Evolutionary conservation across 805 yeast genomes (phyloP).

Genomic region (Sungouiozyma ichnusensis): DNA sequence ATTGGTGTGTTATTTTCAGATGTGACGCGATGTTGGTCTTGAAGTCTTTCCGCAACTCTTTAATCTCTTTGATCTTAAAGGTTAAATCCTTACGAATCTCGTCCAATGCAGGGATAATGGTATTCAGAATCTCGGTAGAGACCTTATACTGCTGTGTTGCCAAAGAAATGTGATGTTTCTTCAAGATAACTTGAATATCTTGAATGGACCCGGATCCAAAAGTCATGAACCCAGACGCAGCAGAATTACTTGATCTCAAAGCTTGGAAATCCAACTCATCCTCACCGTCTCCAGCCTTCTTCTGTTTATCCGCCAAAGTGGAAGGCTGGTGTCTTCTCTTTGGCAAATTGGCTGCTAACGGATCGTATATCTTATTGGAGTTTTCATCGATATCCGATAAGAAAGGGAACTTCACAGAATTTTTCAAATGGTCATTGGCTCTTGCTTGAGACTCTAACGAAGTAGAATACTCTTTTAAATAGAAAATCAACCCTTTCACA

Average conservation of each 20-base stretch:
- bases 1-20: constrained; percentile 51
- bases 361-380: constrained; percentile 34
- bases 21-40: constrained; percentile 50
- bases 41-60: constrained; percentile 53
- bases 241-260: constrained; percentile 9
- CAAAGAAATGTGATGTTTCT: constrained; percentile 52
- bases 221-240: constrained; percentile 47
- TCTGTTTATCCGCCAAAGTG: constrained; percentile 17
- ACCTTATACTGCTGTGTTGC: constrained; percentile 45
- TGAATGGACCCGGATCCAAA: constrained; percentile 68
- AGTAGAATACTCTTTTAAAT: constrained; percentile 63
- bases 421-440: constrained; percentile 64
- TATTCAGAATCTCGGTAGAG: constrained; percentile 43
- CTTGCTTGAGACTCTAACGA: constrained; percentile 68
- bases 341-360: constrained; percentile 39
- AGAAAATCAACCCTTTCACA: constrained; percentile 56
- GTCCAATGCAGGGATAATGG: constrained; percentile 48
- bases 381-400: constrained; percentile 29
- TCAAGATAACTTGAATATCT: constrained; percentile 60
- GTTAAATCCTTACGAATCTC: constrained; percentile 57
- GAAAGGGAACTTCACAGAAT: constrained; percentile 40
- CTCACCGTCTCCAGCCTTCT: constrained; percentile 4
- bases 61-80: constrained; percentile 72
- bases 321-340: constrained; percentile 19
- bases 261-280: not conserved